A percentile compares a stretch with the other conserved stretches of the same genome.
phyloP scores from a whole-genome alignment of 805 yeast species.

The Candida maesae region DNA sequence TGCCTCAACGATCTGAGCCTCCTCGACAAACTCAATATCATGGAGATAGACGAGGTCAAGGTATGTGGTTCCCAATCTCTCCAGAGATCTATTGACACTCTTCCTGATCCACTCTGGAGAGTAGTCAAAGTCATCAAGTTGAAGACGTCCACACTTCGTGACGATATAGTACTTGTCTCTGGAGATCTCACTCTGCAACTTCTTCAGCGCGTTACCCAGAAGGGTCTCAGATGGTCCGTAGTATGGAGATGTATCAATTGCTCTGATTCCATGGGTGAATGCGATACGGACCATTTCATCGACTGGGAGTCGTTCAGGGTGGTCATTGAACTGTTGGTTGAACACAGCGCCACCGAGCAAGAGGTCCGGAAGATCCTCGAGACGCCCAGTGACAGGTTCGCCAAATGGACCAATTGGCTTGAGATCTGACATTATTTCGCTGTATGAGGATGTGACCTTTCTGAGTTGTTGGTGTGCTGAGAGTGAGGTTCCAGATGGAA shows the following conservation, averaged over 20 bases:
- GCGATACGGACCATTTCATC: constrained; percentile 55
- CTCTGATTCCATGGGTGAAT: constrained; percentile 63
- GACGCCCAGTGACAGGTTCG: constrained; percentile 19
- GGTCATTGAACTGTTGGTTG: constrained; percentile 71
- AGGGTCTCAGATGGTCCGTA: constrained; percentile 84
- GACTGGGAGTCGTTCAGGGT: constrained; percentile 60
- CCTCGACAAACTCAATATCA: constrained; percentile 78
- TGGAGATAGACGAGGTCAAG: constrained; percentile 83
- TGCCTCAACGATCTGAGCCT: constrained; percentile 55
- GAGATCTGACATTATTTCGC: constrained; percentile 1
- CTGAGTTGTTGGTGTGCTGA: too few relatives aligned
- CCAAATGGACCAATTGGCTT: constrained; percentile 20
- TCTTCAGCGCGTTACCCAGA: constrained; percentile 61
- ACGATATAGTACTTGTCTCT: constrained; percentile 68
- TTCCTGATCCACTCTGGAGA: constrained; percentile 52
- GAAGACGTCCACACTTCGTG: constrained; percentile 83
- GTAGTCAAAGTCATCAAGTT: constrained; percentile 71
- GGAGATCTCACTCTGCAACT: constrained; percentile 35
- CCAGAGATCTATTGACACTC: constrained; percentile 64
- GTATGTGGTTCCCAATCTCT: constrained; percentile 62
- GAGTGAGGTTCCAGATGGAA: too few relatives aligned
- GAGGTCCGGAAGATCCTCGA: constrained; percentile 47
- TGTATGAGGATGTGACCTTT: too few relatives aligned
- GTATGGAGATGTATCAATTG: constrained; percentile 90
- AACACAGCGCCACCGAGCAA: constrained; percentile 88